A percentile compares a stretch with the other conserved stretches of the same genome.
These are phyloP conservation scores for Alopecurus myosuroides DNA, from an alignment of 176 grass and related monocot genomes.

Conservation along the genomic window DNA sequence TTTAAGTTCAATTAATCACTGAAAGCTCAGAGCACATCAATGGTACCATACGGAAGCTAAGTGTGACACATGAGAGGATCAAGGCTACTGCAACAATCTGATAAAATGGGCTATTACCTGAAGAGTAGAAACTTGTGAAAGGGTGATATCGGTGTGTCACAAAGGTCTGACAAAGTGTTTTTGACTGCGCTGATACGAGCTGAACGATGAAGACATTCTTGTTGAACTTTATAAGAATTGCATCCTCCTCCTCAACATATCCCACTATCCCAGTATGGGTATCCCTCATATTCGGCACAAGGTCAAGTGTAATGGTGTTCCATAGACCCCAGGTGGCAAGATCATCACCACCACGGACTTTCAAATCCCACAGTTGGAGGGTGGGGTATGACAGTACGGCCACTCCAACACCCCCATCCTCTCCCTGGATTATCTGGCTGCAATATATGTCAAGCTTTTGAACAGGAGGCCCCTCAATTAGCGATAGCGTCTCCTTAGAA, in stretches of 20 bases:
- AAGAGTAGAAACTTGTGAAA: background rate
- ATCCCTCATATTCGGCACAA: background rate
- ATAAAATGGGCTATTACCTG: background rate
- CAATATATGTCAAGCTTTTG: too few species aligned
- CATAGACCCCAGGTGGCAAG: background rate
- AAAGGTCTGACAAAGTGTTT: background rate
- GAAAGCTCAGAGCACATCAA: too few species aligned
- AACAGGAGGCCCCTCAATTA: too few species aligned
- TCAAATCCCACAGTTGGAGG: background rate
- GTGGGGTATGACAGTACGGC: background rate
- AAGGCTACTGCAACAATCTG: too few species aligned
- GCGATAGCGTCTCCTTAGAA: background rate
- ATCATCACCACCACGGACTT: background rate
- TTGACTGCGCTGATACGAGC: background rate
- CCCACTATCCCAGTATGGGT: background rate
- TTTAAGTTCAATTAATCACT: too few species aligned
- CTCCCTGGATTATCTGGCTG: background rate
- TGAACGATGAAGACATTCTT: background rate
- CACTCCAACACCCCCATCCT: background rate
- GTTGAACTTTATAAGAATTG: background rate
- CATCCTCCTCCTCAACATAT: background rate
- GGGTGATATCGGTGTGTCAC: background rate
- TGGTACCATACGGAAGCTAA: too few species aligned
- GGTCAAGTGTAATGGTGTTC: background rate
- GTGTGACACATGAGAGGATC: too few species aligned